Conservation (phyloP, 2,329 filamentous ascomycete genomes). For the Diaporthe sp. region DNA sequence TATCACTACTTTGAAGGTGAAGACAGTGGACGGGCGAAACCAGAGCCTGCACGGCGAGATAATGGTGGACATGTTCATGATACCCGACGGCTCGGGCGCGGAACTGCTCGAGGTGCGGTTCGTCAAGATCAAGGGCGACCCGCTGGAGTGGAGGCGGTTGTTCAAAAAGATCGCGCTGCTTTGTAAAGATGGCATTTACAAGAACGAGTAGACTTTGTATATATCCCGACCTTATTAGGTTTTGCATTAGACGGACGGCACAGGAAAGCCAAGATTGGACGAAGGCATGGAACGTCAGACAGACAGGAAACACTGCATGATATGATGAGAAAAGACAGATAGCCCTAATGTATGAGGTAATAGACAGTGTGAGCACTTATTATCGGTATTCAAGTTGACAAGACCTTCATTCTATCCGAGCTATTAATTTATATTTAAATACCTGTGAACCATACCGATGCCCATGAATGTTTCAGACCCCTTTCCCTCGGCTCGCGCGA, state of each 20-base stretch:
- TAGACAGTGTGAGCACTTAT: neutral
- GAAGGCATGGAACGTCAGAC: neutral
- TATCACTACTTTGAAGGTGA: conserved; percentile 78
- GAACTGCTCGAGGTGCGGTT: conserved; percentile 89
- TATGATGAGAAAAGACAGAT: conserved; percentile 16
- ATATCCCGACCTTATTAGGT: neutral
- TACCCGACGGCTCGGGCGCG: conserved; percentile 64
- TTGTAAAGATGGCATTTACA: conserved; percentile 87
- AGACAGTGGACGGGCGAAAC: conserved; percentile 78
- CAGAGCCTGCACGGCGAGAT: conserved; percentile 84
- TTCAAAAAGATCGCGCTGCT: conserved; percentile 96
- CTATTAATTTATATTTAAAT: no score
- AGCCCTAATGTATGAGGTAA: conserved; percentile 16
- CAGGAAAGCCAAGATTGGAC: conserved; percentile 1
- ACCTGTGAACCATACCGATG: neutral
- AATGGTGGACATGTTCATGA: conserved; percentile 75
- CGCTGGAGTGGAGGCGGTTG: conserved; percentile 94
- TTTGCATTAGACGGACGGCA: conserved; percentile 9
- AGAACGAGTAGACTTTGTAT: conserved; percentile 57
- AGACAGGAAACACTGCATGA: conserved; percentile 23
- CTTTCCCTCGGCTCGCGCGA: no score
- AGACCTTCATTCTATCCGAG: neutral
- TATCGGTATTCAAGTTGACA: neutral
- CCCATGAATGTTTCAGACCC: neutral
- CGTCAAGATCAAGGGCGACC: conserved; percentile 95